These are phyloP conservation scores for Coemansia sp. DNA, from an alignment of 192 early-diverging fungal species.

Conservation along the genomic window DNA sequence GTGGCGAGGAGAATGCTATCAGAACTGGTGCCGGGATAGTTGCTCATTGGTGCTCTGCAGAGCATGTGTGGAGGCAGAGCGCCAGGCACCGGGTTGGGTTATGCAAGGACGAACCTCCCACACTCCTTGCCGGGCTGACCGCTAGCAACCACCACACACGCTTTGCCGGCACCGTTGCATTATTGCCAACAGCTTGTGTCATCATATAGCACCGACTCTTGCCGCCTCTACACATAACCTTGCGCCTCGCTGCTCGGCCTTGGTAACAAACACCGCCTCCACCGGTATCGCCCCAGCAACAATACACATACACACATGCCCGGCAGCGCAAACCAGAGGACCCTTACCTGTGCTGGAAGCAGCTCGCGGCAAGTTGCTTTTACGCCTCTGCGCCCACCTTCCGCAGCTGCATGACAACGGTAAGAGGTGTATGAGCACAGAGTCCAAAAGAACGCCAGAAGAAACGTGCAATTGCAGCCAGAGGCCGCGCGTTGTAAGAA, in stretches of 20 bases:
- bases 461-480: constrained; percentile 19
- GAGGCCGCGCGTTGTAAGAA: not conserved
- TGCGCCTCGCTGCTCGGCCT: not conserved
- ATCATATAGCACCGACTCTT: not conserved
- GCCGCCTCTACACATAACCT: not conserved
- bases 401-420: not conserved
- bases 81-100: not conserved
- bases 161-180: not conserved
- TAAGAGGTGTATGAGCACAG: not conserved
- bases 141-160: not conserved
- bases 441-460: constrained; percentile 45
- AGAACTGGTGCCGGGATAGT: constrained; percentile 3
- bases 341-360: constrained; percentile 1
- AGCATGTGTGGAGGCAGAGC: not conserved
- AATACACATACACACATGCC: not conserved
- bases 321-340: not conserved
- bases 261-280: not conserved
- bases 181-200: not conserved
- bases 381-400: constrained; percentile 6
- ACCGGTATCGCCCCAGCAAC: not conserved
- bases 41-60: not conserved
- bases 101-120: constrained; percentile 17
- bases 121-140: not conserved
- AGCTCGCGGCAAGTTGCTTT: constrained; percentile 30
- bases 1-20: not conserved